Conservation (phyloP, 805 yeast genomes). For the Candida corydali region DNA sequence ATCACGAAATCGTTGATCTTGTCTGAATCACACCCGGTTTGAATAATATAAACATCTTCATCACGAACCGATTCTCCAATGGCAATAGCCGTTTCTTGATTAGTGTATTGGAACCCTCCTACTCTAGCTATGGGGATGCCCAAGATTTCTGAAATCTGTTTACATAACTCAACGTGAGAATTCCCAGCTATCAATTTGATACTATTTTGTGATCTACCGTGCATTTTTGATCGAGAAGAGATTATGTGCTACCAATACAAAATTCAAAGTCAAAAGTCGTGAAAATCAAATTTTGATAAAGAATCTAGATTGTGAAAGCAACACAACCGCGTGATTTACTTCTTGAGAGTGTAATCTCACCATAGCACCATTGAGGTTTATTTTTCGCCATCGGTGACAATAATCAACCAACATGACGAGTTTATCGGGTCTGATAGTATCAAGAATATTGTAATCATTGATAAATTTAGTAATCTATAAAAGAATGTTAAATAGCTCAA, state of each 20-base stretch:
- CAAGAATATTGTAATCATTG: too few relatives aligned
- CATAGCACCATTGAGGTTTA: too few relatives aligned
- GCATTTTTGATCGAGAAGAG: constrained; percentile 5
- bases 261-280: not conserved
- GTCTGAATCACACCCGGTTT: constrained; percentile 73
- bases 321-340: too few relatives aligned
- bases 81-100: constrained; percentile 80
- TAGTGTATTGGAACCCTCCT: constrained; percentile 80
- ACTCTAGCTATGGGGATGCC: constrained; percentile 69
- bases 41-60: constrained; percentile 78
- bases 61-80: constrained; percentile 80
- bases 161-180: constrained; percentile 83
- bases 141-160: constrained; percentile 59
- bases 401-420: too few relatives aligned
- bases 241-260: not conserved
- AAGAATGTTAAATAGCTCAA: too few relatives aligned
- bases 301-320: too few relatives aligned
- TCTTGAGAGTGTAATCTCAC: too few relatives aligned
- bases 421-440: too few relatives aligned
- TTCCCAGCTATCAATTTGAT: constrained; percentile 57
- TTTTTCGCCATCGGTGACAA: too few relatives aligned
- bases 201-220: constrained; percentile 29
- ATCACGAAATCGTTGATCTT: constrained; percentile 56
- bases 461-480: too few relatives aligned
- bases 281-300: too few relatives aligned